Conservation (phyloP, 306 rosid genomes). For the Cucurbita pepo region DNA sequence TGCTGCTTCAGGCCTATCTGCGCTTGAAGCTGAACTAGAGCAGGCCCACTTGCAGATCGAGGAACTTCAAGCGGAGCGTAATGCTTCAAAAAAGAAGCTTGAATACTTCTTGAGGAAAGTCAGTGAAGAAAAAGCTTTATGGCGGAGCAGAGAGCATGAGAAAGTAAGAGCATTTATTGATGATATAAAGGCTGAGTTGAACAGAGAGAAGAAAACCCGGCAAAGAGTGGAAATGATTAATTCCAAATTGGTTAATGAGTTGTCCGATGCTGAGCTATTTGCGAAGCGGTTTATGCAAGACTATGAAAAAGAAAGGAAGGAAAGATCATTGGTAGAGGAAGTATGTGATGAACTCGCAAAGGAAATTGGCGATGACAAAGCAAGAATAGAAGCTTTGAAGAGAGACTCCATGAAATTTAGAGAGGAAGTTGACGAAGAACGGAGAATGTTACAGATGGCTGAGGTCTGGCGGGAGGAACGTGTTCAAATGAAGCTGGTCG, state of each 20-base stretch:
- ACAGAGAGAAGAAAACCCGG: slow-evolving; percentile 65
- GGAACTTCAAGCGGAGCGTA: slow-evolving; percentile 79
- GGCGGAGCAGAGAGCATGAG: slow-evolving; percentile 92
- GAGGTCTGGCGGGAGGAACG: slow-evolving; percentile 99
- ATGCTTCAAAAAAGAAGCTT: slow-evolving; percentile 67
- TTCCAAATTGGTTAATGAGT: slow-evolving; percentile 76
- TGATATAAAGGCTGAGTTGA: slow-evolving; percentile 61
- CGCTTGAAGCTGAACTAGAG: slow-evolving; percentile 69
- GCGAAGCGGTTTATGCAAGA: slow-evolving; percentile 65
- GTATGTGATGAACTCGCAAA: slow-evolving; percentile 91
- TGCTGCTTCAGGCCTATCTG: slow-evolving; percentile 47
- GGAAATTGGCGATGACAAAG: slow-evolving; percentile 92
- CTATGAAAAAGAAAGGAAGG: slow-evolving; percentile 77
- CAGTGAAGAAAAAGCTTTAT: slow-evolving; percentile 58
- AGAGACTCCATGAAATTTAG: slow-evolving; percentile 54
- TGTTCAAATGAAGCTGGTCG: slow-evolving; percentile 88
- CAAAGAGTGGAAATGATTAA: slow-evolving; percentile 74
- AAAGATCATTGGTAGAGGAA: slow-evolving; percentile 63
- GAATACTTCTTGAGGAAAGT: slow-evolving; percentile 71
- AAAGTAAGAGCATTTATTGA: slow-evolving; percentile 72
- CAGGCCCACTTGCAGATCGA: slow-evolving; percentile 60
- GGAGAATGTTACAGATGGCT: slow-evolving; percentile 90
- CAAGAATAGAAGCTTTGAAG: slow-evolving; percentile 59
- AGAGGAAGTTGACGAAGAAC: slow-evolving; percentile 81
- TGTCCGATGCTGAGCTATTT: slow-evolving; percentile 62